Evolutionary conservation across 352 stramenopile species (phyloP), one percentile per base, ranked within the genome.

Genomic region (Pythium dissimile): DNA sequence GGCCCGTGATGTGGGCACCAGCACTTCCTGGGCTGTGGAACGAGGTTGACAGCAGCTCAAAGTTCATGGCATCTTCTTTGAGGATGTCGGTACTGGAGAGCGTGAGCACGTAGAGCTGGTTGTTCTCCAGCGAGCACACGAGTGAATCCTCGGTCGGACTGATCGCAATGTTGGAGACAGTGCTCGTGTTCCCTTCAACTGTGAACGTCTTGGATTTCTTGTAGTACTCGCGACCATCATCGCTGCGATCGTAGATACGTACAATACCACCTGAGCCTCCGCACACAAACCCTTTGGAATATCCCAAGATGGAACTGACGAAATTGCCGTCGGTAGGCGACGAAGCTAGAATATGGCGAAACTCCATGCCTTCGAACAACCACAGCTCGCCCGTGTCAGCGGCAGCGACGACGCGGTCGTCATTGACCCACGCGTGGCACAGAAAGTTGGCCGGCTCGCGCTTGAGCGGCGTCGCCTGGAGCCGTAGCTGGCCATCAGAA

Each of bases 11-110:
- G 34, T 92, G 78, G 11, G 71, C 70, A 9, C 82, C 80, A 16
- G 69, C 64, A 15, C 64, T 72, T 24, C 86, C 87, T 1, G 89
- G 84, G 0, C 70, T 70, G 57, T 98, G 92, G 38, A 97, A 97
- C 1, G 84, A 79, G 6, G 89, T 96, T 11, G 85, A 88, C 8
- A 97, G 68, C 2, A 95, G 67, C 42, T 96, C 88, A 66, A 98
- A 97, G 67, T 94, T 96, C 82, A 95, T 97, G n/a, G 84, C 84
- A 42, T 97, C 92, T 57, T 96, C 89, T 41, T 97, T 98, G 18
- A 97, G 55, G 47, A 97, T 96, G 53, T 97, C 88, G 2, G 86
- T 94, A 37, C 89, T 97, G 20, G 83, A 93, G 2, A 98, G 75
- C 5, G 80, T 90, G 16, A 97, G 76, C n/a, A 84, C 69, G 59